A percentile compares a stretch with the other conserved stretches of the same genome.
phyloP scores from a whole-genome alignment of 169 alveolate genomes.

The Babesia ovis region DNA sequence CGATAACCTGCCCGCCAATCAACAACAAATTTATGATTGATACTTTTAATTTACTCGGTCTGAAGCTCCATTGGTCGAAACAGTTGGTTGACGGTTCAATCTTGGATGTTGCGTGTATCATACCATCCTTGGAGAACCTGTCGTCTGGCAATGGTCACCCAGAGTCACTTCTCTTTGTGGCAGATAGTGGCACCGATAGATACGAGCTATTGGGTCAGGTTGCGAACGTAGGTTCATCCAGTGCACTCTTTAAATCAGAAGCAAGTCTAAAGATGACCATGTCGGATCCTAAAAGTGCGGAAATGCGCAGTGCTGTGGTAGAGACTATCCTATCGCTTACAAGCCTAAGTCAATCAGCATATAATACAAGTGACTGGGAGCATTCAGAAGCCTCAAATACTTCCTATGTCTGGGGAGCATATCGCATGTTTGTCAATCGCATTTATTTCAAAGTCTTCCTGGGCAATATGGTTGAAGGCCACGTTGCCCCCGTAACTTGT shows the following conservation, averaged over 20 bases:
- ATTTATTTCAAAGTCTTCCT: slow-evolving; percentile 38
- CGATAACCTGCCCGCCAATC: slow-evolving; percentile 31
- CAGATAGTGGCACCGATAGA: not conserved
- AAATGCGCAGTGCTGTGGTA: not conserved
- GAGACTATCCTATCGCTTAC: slow-evolving; percentile 23
- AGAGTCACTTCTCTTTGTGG: not conserved
- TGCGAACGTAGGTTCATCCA: not conserved
- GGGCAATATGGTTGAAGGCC: slow-evolving; percentile 43
- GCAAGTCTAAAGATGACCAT: slow-evolving; percentile 5
- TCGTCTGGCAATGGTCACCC: not conserved
- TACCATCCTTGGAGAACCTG: slow-evolving; percentile 8
- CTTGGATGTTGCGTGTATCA: slow-evolving; percentile 7
- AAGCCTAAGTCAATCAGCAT: not conserved
- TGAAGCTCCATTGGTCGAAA: slow-evolving; percentile 24
- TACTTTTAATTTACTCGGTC: slow-evolving; percentile 16
- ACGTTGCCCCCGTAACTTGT: slow-evolving; percentile 48
- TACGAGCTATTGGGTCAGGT: not conserved
- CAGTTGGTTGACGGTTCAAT: not conserved
- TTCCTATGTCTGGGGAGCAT: slow-evolving; percentile 6
- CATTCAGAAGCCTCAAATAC: not conserved
- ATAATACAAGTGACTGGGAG: not conserved
- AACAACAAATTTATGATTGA: slow-evolving; percentile 39
- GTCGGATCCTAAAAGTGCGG: slow-evolving; percentile 3
- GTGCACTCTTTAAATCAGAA: slow-evolving; percentile 2
- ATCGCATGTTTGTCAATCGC: slow-evolving; percentile 33